These are phyloP conservation scores for Smallanthus sonchifolius DNA, from an alignment of 129 eudicot species.

Conservation along the genomic window DNA sequence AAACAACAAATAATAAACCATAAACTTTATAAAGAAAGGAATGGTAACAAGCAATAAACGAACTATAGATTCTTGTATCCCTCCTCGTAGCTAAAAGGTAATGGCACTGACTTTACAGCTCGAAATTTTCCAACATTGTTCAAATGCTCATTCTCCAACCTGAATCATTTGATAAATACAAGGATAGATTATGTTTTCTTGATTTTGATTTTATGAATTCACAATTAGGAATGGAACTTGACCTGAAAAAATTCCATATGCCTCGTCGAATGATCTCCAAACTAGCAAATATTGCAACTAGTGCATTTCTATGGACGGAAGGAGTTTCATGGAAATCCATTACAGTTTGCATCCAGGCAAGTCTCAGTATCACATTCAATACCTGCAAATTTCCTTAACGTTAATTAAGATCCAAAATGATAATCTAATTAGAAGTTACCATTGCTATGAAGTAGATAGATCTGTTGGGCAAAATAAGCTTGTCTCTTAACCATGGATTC, in stretches of 20 bases:
- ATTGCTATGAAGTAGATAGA: constrained; percentile 59
- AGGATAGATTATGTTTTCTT: not conserved
- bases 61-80: constrained; percentile 25
- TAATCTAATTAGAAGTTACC: constrained; percentile 23
- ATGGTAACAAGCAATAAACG: too few species aligned
- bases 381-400: constrained; percentile 26
- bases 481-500: constrained; percentile 73
- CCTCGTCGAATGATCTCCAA: constrained; percentile 73
- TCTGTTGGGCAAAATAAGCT: constrained; percentile 44
- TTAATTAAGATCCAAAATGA: not conserved
- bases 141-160: constrained; percentile 69
- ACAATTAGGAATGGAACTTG: not conserved
- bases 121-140: constrained; percentile 61
- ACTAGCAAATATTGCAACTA: constrained; percentile 51
- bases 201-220: not conserved
- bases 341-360: constrained; percentile 75
- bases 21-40: too few species aligned
- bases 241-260: constrained; percentile 84
- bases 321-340: constrained; percentile 41
- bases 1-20: too few species aligned
- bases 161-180: constrained; percentile 5
- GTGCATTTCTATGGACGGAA: constrained; percentile 47
- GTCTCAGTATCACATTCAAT: constrained; percentile 53
- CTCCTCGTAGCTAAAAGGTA: constrained; percentile 57
- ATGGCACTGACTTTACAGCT: constrained; percentile 58